phyloP scores from a whole-genome alignment of 2,329 filamentous ascomycete species.

The Trichoderma atroviride region DNA sequence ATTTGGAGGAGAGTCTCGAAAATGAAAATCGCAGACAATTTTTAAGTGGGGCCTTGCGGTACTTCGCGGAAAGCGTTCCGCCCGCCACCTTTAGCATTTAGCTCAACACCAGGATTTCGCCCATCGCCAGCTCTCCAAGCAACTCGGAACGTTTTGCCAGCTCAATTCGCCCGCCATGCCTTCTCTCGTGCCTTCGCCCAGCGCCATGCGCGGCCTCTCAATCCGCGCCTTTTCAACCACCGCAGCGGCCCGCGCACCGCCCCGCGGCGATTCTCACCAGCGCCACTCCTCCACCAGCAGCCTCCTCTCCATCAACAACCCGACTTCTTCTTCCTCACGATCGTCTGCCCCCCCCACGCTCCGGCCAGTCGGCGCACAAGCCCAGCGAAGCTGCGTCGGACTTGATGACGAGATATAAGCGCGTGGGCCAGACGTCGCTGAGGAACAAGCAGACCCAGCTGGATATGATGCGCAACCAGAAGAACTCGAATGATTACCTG shows the following conservation, averaged over 20 bases:
- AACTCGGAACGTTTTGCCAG: background rate
- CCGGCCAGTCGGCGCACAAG: constrained; percentile 11
- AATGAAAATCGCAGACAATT: constrained; percentile 7
- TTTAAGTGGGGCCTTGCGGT: constrained; percentile 9
- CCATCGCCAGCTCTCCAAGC: constrained; percentile 7
- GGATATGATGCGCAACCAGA: constrained; percentile 44
- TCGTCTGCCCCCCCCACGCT: background rate
- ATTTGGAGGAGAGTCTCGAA: background rate
- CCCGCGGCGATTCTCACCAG: constrained; percentile 30
- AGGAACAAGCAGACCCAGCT: constrained; percentile 40
- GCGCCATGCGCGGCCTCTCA: constrained; percentile 31
- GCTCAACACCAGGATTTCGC: constrained; percentile 20
- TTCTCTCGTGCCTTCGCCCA: constrained; percentile 41
- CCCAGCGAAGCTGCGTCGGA: constrained; percentile 36
- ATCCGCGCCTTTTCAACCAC: constrained; percentile 39
- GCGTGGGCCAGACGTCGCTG: constrained; percentile 30
- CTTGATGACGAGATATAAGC: constrained; percentile 36
- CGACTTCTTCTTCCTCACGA: background rate
- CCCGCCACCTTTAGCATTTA: constrained; percentile 21
- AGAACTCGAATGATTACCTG: constrained; percentile 56
- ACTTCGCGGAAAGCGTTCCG: constrained; percentile 19
- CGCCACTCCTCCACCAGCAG: constrained; percentile 32
- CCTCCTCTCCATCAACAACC: constrained; percentile 31
- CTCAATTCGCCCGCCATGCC: constrained; percentile 40
- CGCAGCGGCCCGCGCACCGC: constrained; percentile 32